phyloP scores from a whole-genome alignment of 768 basidiomycete genomes.

The Tylopilus vinaceipallidus region DNA sequence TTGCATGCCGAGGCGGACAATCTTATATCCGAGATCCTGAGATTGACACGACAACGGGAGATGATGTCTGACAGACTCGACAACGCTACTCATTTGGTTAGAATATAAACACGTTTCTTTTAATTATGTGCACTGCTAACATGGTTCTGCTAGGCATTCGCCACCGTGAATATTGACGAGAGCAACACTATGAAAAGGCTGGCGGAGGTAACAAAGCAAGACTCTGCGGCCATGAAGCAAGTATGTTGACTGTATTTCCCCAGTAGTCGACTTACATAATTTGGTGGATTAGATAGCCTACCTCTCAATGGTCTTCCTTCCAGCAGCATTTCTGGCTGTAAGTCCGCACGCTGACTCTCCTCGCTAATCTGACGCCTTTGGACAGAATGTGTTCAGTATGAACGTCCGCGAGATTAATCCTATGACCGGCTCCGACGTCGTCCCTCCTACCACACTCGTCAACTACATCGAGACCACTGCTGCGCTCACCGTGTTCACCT shows the following conservation, averaged over 20 bases:
- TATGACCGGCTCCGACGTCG: not conserved
- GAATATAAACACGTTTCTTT: not conserved
- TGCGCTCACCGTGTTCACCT: slow-evolving; percentile 45
- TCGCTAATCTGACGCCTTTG: slow-evolving; percentile 9
- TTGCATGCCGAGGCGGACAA: slow-evolving; percentile 42
- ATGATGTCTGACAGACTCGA: slow-evolving; percentile 23
- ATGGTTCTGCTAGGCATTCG: slow-evolving; percentile 43
- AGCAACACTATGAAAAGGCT: slow-evolving; percentile 25
- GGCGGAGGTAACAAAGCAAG: not conserved
- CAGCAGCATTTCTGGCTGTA: slow-evolving; percentile 43
- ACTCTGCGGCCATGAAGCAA: slow-evolving; percentile 21
- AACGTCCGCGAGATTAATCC: slow-evolving; percentile 29
- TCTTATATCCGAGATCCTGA: slow-evolving; percentile 47
- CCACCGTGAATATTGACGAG: slow-evolving; percentile 51
- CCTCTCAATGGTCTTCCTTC: slow-evolving; percentile 57
- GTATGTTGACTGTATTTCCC: slow-evolving; percentile 2
- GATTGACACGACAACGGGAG: slow-evolving; percentile 36
- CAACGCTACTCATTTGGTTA: slow-evolving; percentile 27
- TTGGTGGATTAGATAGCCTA: slow-evolving; percentile 42
- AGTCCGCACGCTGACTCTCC: not conserved
- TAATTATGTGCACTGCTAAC: not conserved
- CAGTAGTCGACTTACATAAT: slow-evolving; percentile 5
- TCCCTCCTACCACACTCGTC: slow-evolving; percentile 20
- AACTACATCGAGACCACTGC: slow-evolving; percentile 41
- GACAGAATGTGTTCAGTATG: slow-evolving; percentile 33